phyloP scores from a whole-genome alignment of 805 yeast species.

The Schwanniomyces yamadae region DNA sequence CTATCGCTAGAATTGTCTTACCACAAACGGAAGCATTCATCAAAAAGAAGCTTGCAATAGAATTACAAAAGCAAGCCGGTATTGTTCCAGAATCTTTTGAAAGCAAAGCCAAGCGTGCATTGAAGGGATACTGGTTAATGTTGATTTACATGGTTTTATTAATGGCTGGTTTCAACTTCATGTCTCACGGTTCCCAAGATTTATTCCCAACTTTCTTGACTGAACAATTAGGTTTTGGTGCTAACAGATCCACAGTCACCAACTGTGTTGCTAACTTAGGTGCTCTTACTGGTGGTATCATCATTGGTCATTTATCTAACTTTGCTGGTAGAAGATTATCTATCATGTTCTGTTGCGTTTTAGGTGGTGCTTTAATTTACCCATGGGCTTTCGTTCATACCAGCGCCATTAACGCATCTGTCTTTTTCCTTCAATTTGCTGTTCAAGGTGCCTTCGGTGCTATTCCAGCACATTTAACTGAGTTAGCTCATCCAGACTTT shows the following conservation, averaged over 20 bases:
- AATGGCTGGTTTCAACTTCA: conserved; percentile 70
- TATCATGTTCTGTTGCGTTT: conserved; percentile 47
- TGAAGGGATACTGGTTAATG: conserved; percentile 30
- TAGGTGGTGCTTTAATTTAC: conserved; percentile 61
- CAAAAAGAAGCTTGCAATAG: conserved; percentile 17
- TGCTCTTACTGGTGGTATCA: conserved; percentile 63
- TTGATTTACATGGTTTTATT: conserved; percentile 34
- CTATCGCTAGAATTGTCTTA: conserved; percentile 53
- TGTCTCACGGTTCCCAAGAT: conserved; percentile 75
- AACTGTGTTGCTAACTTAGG: conserved; percentile 66
- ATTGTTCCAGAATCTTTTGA: conserved; percentile 8
- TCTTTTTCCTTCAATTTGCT: conserved; percentile 61
- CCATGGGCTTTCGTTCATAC: conserved; percentile 52
- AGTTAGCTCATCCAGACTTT: conserved; percentile 51
- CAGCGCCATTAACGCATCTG: conserved; percentile 53
- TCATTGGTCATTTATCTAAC: conserved; percentile 58
- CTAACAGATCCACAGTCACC: conserved; percentile 54
- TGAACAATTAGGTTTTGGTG: conserved; percentile 47
- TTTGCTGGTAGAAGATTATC: conserved; percentile 61
- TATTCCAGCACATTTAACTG: conserved; percentile 63
- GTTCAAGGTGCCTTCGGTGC: conserved; percentile 79
- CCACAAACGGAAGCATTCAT: conserved; percentile 62
- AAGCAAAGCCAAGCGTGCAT: conserved; percentile 10
- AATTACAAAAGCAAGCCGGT: conserved; percentile 11
- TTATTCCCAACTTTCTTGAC: conserved; percentile 63